Evolutionary conservation across 2,329 filamentous ascomycete species (phyloP).

Genomic region (Colletotrichum sp.): DNA sequence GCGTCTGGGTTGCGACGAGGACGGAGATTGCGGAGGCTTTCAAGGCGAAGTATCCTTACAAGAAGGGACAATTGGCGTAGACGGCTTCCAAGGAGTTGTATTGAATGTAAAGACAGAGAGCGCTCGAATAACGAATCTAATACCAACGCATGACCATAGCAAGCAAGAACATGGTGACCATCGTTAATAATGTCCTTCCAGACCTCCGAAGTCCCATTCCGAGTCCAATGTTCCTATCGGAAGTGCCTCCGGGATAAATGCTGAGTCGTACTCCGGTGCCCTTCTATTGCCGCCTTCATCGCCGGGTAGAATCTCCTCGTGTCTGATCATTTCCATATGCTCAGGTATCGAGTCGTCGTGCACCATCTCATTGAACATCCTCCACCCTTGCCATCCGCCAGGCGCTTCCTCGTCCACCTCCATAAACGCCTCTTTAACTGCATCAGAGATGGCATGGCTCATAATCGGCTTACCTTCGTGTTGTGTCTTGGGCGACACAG

Average conservation of each 20-base stretch:
- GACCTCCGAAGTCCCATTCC: constrained; percentile 10
- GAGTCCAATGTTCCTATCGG: neutral
- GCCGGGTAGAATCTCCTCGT: neutral
- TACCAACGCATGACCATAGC: neutral
- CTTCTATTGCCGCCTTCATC: rapidly evolving
- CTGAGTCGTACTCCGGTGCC: neutral
- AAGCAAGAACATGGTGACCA: neutral
- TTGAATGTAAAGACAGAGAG: neutral
- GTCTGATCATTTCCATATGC: neutral
- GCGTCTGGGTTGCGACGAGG: constrained; percentile 59
- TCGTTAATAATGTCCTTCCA: neutral
- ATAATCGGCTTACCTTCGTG: neutral
- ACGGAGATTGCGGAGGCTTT: constrained; percentile 58
- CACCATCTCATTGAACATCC: constrained; percentile 33
- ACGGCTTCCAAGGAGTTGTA: rapidly evolving
- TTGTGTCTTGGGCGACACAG: neutral
- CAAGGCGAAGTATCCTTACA: constrained; percentile 51
- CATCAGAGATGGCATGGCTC: constrained; percentile 22
- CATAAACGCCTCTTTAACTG: constrained; percentile 31
- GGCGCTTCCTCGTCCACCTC: constrained; percentile 33
- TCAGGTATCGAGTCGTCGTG: constrained; percentile 5
- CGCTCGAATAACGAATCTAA: neutral
- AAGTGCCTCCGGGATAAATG: neutral
- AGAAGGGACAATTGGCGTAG: constrained; percentile 39
- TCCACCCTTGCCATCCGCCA: constrained; percentile 30